phyloP scores from a whole-genome alignment of 2,329 filamentous ascomycete species.

The Emmonsiellopsis sp. region DNA sequence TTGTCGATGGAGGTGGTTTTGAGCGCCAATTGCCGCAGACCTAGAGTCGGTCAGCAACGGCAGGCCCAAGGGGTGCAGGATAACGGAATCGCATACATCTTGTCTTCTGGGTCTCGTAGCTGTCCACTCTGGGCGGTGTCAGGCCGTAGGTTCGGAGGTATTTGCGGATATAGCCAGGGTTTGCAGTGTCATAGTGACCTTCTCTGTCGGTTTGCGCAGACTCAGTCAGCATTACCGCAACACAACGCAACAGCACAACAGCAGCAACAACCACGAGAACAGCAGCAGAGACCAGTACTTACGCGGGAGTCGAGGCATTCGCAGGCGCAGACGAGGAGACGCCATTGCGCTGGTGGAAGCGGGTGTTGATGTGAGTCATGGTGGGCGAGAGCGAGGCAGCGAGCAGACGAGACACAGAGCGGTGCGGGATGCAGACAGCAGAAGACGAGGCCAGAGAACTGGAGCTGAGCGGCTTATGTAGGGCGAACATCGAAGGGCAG shows the following conservation, averaged over 20 bases:
- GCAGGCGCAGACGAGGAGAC: constrained; percentile 28
- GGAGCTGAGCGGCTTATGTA: not conserved
- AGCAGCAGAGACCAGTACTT: constrained; percentile 13
- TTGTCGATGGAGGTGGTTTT: constrained; percentile 41
- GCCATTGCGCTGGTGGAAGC: constrained; percentile 26
- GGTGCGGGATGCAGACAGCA: not conserved
- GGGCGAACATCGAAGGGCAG: too few relatives aligned
- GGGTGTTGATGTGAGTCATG: constrained; percentile 9
- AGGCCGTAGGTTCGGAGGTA: constrained; percentile 44
- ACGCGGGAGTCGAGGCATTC: constrained; percentile 26
- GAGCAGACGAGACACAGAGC: not conserved
- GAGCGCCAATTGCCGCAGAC: constrained; percentile 38
- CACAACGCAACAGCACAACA: not conserved
- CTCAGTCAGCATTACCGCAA: too few relatives aligned
- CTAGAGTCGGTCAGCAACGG: constrained; percentile 12
- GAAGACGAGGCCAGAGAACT: not conserved
- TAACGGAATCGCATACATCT: constrained; percentile 28
- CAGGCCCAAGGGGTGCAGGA: not conserved
- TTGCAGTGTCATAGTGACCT: constrained; percentile 41
- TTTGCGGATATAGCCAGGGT: constrained; percentile 42
- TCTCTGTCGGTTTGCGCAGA: constrained; percentile 21
- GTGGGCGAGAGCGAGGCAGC: not conserved
- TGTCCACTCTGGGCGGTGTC: constrained; percentile 40
- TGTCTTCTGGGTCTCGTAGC: constrained; percentile 41
- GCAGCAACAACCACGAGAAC: not conserved